These are phyloP conservation scores for Ustilago hordei DNA, from an alignment of 1,284 basidiomycete species.

Conservation along the genomic window DNA sequence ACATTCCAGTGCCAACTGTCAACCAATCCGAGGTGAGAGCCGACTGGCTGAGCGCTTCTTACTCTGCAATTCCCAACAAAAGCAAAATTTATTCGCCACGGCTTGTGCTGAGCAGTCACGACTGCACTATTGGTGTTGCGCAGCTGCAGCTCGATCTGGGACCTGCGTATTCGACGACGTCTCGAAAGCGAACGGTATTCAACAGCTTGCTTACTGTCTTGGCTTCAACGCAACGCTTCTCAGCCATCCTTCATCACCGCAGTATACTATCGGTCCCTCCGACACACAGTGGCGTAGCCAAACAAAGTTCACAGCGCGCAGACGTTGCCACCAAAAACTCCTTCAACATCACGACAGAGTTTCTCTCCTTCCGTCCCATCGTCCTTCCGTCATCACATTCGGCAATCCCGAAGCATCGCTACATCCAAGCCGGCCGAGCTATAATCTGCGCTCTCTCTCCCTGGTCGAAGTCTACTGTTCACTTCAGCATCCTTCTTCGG, in stretches of 20 bases:
- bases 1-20: constrained; percentile 39
- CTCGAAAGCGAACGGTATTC: neutral
- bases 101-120: constrained; percentile 29
- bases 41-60: neutral
- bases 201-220: neutral
- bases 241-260: neutral
- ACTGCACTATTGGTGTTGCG: constrained; percentile 31
- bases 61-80: neutral
- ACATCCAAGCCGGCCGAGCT: neutral
- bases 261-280: neutral
- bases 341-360: neutral
- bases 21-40: constrained; percentile 34
- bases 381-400: neutral
- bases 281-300: neutral
- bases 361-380: neutral
- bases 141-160: constrained; percentile 29
- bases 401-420: neutral
- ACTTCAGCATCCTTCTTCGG: neutral
- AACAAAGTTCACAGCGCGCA: neutral
- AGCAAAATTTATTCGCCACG: constrained; percentile 27
- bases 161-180: constrained; percentile 20
- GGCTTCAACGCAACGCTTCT: neutral
- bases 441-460: neutral
- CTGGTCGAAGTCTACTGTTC: neutral
- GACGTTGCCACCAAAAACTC: neutral